A percentile compares a stretch with the other conserved stretches of the same genome.
These are phyloP conservation scores for Colletotrichum higginsianum DNA, from an alignment of 2,329 filamentous ascomycete species.

Conservation along the genomic window DNA sequence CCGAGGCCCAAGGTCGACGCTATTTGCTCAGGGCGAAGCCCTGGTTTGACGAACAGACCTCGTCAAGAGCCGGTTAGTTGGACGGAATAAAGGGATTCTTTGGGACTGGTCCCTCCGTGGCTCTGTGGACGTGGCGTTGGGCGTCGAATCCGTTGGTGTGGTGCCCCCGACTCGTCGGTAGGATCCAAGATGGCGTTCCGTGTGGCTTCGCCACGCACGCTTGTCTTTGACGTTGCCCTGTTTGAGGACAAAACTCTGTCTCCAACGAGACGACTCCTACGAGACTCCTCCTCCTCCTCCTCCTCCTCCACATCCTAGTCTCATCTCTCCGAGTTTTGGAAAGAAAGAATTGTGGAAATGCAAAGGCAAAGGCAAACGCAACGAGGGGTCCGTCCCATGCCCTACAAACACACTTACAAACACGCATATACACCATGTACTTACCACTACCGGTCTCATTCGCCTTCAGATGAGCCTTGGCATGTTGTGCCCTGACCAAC, in stretches of 20 bases:
- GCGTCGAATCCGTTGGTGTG: slow-evolving; percentile 14
- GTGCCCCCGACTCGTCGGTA: slow-evolving; percentile 2
- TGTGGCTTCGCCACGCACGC: slow-evolving; percentile 3
- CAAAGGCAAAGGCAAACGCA: too few relatives aligned
- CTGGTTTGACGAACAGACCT: neutral
- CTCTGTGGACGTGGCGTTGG: neutral
- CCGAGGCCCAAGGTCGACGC: slow-evolving; percentile 28
- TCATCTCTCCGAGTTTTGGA: neutral
- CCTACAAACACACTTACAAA: too few relatives aligned
- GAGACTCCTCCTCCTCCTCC: too few relatives aligned
- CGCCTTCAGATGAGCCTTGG: too few relatives aligned
- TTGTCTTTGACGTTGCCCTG: slow-evolving; percentile 1
- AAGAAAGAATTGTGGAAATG: too few relatives aligned
- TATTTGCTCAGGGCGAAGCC: slow-evolving; percentile 19
- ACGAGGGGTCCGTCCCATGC: too few relatives aligned
- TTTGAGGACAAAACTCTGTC: neutral
- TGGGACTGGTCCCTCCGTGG: neutral
- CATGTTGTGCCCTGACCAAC: too few relatives aligned
- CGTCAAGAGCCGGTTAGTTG: neutral
- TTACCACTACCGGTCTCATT: too few relatives aligned
- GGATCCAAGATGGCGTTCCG: slow-evolving; percentile 2
- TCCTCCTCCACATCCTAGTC: neutral
- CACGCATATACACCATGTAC: too few relatives aligned
- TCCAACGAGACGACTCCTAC: too few relatives aligned
- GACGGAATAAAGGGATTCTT: neutral